Conservation (phyloP, 2,329 filamentous ascomycete genomes). For the Zasmidium cellare region DNA sequence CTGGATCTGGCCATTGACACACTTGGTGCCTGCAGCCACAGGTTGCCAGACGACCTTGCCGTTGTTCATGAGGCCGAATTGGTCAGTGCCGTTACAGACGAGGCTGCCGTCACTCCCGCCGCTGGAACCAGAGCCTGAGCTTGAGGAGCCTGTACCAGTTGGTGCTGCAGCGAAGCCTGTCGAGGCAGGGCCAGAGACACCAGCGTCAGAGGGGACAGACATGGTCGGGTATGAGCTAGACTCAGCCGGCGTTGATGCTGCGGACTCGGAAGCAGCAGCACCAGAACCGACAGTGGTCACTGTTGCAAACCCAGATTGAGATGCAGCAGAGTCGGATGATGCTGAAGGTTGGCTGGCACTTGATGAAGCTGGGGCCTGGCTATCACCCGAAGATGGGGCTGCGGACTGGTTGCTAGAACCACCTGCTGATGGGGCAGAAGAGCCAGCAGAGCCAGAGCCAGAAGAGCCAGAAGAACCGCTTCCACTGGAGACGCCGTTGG, state of each 20-base stretch:
- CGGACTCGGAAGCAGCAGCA: neutral
- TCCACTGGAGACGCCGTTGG: conserved; percentile 7
- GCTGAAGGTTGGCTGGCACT: conserved; percentile 1
- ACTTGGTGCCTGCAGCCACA: conserved; percentile 48
- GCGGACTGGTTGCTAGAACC: conserved; percentile 1
- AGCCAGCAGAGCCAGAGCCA: conserved; percentile 3
- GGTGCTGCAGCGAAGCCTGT: neutral
- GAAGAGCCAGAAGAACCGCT: too few relatives aligned
- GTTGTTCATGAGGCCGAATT: conserved; percentile 47
- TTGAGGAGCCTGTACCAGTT: conserved; percentile 5
- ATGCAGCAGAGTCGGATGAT: neutral
- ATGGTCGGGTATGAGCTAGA: conserved; percentile 3
- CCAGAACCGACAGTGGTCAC: neutral
- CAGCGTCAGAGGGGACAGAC: conserved; percentile 7
- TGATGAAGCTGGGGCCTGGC: neutral
- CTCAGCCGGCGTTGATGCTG: conserved; percentile 3
- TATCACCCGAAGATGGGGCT: conserved; percentile 15
- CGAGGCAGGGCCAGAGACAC: conserved; percentile 12
- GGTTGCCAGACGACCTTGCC: conserved; percentile 42
- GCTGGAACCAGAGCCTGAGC: conserved; percentile 8
- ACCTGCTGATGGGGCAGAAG: conserved; percentile 6
- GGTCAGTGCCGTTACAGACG: conserved; percentile 39
- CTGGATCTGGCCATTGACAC: conserved; percentile 40
- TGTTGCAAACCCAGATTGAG: conserved; percentile 5
- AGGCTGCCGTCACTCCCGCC: conserved; percentile 33